Conservation (phyloP, 495 filamentous ascomycete species). For the Polyplosphaeria fusca region DNA sequence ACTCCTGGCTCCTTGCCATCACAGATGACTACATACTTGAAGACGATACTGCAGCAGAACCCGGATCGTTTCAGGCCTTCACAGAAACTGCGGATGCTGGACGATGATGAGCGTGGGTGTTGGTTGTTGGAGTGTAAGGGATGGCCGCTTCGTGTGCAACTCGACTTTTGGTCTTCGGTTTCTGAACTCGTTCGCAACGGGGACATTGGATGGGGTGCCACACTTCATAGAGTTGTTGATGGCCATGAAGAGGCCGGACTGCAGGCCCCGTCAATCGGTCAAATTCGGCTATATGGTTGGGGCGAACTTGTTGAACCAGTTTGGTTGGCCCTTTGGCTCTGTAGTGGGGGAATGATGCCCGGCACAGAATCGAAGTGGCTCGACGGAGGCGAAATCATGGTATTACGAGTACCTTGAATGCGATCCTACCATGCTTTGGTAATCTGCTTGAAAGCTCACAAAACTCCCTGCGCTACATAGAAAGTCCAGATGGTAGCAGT, state of each 20-base stretch:
- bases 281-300: conserved; percentile 28
- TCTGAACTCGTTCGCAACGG: conserved; percentile 11
- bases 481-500: too few relatives aligned
- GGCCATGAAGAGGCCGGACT: background rate
- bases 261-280: conserved; percentile 2
- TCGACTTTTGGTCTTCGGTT: conserved; percentile 24
- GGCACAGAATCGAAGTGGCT: conserved; percentile 15
- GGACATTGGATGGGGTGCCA: conserved; percentile 27
- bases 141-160: conserved; percentile 18
- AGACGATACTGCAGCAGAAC: conserved; percentile 15
- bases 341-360: conserved; percentile 4
- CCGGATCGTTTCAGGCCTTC: conserved; percentile 19
- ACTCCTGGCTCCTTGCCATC: conserved; percentile 13
- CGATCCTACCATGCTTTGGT: too few relatives aligned
- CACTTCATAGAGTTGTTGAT: conserved; percentile 5
- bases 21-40: conserved; percentile 22
- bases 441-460: too few relatives aligned
- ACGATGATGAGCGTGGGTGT: conserved; percentile 25
- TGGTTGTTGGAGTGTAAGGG: conserved; percentile 19
- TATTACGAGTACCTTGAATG: conserved; percentile 16
- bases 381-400: conserved; percentile 18
- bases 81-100: background rate
- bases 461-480: too few relatives aligned
- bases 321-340: conserved; percentile 27
- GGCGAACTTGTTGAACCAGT: conserved; percentile 26